Evolutionary conservation across 2,329 filamentous ascomycete genomes (phyloP).

Genomic region (Trichophyton rubrum): DNA sequence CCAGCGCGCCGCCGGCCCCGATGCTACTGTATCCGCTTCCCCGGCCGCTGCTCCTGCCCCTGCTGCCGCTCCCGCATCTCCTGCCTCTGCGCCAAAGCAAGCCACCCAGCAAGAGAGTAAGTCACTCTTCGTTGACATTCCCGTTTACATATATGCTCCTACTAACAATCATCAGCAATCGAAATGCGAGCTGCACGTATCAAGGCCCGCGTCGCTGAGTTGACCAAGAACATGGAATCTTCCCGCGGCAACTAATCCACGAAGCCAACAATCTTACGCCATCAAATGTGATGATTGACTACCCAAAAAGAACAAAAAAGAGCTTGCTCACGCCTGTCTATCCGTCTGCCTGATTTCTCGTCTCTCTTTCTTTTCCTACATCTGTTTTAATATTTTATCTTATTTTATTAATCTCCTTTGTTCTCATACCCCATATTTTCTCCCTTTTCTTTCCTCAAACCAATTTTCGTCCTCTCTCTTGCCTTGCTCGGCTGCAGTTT

Average conservation of each 20-base stretch:
- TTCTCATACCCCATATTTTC: slow-evolving; percentile 1
- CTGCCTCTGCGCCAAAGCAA: slow-evolving; percentile 33
- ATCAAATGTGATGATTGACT: background rate
- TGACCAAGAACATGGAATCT: slow-evolving; percentile 72
- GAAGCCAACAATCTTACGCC: background rate
- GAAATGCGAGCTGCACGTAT: slow-evolving; percentile 94
- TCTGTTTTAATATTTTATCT: too few relatives aligned
- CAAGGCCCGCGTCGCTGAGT: slow-evolving; percentile 88
- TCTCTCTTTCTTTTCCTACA: background rate
- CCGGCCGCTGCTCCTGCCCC: slow-evolving; percentile 44
- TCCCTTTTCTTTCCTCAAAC: background rate
- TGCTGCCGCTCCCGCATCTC: slow-evolving; percentile 19
- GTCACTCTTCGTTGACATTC: slow-evolving; percentile 27
- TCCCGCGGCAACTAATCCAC: slow-evolving; percentile 2
- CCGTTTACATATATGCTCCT: background rate
- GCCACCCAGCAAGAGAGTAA: slow-evolving; percentile 89
- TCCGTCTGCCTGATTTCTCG: too few relatives aligned
- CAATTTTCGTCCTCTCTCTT: background rate
- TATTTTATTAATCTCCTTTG: background rate
- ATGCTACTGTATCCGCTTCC: slow-evolving; percentile 49
- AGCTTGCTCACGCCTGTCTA: background rate
- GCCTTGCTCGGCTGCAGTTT: background rate
- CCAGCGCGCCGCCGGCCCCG: slow-evolving; percentile 56
- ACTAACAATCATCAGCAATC: slow-evolving; percentile 50
- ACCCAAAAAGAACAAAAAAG: background rate